Percentiles rank a stretch among this genome's conserved stretches.
These are phyloP conservation scores for Tolypocladium paradoxum DNA, from an alignment of 2,329 filamentous ascomycete genomes.

Conservation along the genomic window DNA sequence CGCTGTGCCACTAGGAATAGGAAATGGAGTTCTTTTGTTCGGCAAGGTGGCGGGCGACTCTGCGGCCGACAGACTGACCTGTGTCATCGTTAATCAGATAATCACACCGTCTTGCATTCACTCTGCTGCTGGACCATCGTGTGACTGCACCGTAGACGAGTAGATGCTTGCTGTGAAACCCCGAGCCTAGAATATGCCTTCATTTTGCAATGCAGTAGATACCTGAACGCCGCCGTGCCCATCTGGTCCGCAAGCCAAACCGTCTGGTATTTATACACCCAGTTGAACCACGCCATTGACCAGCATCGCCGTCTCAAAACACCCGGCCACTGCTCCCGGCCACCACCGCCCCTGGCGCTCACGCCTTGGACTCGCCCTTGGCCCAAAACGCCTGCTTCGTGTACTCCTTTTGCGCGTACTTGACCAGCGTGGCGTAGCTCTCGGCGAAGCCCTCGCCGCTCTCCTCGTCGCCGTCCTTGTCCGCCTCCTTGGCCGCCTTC, in stretches of 20 bases:
- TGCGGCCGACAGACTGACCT: background rate
- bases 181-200: background rate
- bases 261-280: conserved; percentile 26
- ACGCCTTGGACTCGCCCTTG: conserved; percentile 24
- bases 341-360: background rate
- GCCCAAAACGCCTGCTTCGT: conserved; percentile 44
- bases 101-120: background rate
- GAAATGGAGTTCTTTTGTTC: background rate
- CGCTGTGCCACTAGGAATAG: background rate
- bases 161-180: no score
- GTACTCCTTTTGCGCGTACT: conserved; percentile 56
- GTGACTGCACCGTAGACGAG: no score
- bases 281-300: conserved; percentile 12
- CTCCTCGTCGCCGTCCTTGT: conserved; percentile 33
- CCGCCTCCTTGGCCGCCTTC: conserved; percentile 31
- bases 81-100: background rate
- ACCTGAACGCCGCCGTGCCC: conserved; percentile 29
- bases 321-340: background rate
- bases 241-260: conserved; percentile 15
- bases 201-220: conserved; percentile 17
- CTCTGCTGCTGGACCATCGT: background rate
- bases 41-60: background rate
- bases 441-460: conserved; percentile 51
- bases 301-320: background rate
- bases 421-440: conserved; percentile 53